Base-by-base conservation (phyloP, 805 yeast genomes). In the Sugiyamaella mastotermitis region DNA sequence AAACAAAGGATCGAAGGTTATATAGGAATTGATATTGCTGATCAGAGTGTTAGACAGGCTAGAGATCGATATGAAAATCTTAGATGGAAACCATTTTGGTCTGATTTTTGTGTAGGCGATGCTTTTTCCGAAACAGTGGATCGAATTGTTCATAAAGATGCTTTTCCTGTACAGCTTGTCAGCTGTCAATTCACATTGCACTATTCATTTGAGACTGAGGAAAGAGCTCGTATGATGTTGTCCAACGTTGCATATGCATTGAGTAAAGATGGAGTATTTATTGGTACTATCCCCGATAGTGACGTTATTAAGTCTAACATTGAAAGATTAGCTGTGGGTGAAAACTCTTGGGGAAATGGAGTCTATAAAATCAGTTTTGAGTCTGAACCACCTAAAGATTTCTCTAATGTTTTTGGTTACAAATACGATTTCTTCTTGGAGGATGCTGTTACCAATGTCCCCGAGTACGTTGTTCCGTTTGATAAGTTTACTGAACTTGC, bases 391-490 rank as follows among this genome's bases (percentile, higher is more conserved):
- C 90, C 94, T n/a, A 65, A 64, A 34, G 76, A 73, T 33, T 85
- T 84, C 53, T 64, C 76, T 7, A 73, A 79, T 1, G 83, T 92
- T 0, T 86, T 67, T 55, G 99, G 98, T 0, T 83, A 88, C 58
- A 69, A 75, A 51, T 92, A 92, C 59, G 76, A 74, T 38, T 92
- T 83, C 57, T 84, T 68, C 62, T 64, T 92, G 42, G 78, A 78
- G 47, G 98, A 92, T 63, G 98, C 99, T 0, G 90, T 92, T 34
- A 96, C 86, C 45, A 80, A 92, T 52, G 96, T 92, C 17, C 97
- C 97, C 0, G 99, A 92, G 55, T 92, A 83, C 53, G 94, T 92
- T 4, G 96, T 92, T 5, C 97, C 97, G 1, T 87, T 92, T 60
- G 97, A 90, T 53, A 74, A 80, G 1, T 74, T 92, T 41, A 71